Conservation (phyloP, 768 basidiomycete genomes). For the Lactarius sanguifluus region DNA sequence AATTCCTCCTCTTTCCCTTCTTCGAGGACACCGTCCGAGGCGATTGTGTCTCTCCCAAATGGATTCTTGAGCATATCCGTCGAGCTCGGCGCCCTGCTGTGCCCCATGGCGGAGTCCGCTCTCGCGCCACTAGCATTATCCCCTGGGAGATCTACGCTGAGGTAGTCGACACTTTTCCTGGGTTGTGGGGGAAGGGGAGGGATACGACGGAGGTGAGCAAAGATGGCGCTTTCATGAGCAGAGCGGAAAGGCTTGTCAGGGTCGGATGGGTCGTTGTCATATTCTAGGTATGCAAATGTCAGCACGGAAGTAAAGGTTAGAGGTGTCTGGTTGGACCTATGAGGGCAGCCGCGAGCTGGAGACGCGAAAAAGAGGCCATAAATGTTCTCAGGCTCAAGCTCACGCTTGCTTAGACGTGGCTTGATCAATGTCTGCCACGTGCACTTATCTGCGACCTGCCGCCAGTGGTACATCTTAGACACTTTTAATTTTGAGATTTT, state of each 20-base stretch:
- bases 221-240: constrained; percentile 84
- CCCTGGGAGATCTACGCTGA: constrained; percentile 65
- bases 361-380: constrained; percentile 65
- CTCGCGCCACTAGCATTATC: constrained; percentile 42
- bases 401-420: neutral
- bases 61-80: constrained; percentile 70
- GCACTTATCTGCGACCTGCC: neutral
- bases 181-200: constrained; percentile 48
- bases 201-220: constrained; percentile 68
- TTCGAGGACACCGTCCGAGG: constrained; percentile 50
- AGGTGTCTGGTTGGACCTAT: constrained; percentile 53
- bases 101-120: constrained; percentile 48
- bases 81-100: constrained; percentile 54
- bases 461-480: constrained; percentile 37
- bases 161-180: constrained; percentile 60
- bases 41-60: constrained; percentile 63
- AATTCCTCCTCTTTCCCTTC: constrained; percentile 50
- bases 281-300: constrained; percentile 52
- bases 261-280: constrained; percentile 83
- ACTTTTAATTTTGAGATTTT: neutral
- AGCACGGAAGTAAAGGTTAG: constrained; percentile 12
- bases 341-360: constrained; percentile 84
- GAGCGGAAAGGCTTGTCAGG: constrained; percentile 58
- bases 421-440: constrained; percentile 19
- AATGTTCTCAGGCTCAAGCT: neutral